Conservation (phyloP, 768 basidiomycete species). For the Rhodotorula graminis region DNA sequence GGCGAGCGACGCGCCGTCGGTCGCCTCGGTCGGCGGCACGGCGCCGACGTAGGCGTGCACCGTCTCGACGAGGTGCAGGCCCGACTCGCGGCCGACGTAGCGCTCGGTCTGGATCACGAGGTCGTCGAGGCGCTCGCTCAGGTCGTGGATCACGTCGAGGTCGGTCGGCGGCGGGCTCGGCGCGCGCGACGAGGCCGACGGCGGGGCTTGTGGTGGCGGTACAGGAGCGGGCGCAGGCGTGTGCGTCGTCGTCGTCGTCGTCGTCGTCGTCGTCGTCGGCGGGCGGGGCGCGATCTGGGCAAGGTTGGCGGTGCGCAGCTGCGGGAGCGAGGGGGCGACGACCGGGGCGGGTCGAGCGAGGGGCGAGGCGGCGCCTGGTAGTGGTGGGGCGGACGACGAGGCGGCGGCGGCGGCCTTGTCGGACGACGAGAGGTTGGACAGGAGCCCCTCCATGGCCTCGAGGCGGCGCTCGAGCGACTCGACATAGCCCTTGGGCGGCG, state of each 20-base stretch:
- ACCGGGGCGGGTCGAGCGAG: background rate
- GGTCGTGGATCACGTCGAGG: conserved; percentile 23
- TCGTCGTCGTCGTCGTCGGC: too few species aligned
- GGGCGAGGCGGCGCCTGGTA: background rate
- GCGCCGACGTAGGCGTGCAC: conserved; percentile 15
- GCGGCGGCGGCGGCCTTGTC: background rate
- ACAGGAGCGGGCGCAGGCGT: too few species aligned
- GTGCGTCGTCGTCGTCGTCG: too few species aligned
- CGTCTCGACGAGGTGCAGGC: conserved; percentile 17
- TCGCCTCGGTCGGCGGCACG: background rate
- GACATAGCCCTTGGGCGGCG: conserved; percentile 35
- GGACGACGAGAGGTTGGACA: conserved; percentile 9
- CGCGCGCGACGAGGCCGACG: background rate
- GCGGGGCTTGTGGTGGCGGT: too few species aligned
- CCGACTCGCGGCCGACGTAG: conserved; percentile 31
- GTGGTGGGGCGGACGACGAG: background rate
- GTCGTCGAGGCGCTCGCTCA: conserved; percentile 13
- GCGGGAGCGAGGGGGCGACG: background rate
- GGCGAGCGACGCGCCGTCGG: conserved; percentile 6
- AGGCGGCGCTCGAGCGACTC: conserved; percentile 35
- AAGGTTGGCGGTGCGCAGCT: background rate
- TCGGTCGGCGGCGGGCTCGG: conserved; percentile 5
- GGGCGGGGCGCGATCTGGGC: background rate
- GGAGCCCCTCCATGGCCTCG: conserved; percentile 37
- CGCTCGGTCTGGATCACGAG: conserved; percentile 20